Percentiles rank a stretch among this genome's conserved stretches.
These are phyloP conservation scores for Sclerotinia subarctica DNA, from an alignment of 2,329 filamentous ascomycete genomes.

Conservation along the genomic window DNA sequence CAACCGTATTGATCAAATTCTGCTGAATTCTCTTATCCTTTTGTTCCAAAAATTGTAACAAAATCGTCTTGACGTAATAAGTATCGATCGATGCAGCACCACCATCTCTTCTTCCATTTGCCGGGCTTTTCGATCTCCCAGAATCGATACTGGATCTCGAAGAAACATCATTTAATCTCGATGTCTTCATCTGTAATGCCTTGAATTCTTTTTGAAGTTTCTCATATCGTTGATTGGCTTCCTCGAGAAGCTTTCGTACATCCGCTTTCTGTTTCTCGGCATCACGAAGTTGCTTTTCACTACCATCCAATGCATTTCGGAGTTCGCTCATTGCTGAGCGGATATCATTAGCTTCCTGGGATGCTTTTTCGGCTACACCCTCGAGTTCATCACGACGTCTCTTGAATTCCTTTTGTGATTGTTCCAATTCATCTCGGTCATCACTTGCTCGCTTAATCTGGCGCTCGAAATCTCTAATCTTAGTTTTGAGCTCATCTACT, in stretches of 20 bases:
- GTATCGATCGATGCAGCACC: constrained; percentile 37
- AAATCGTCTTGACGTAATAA: constrained; percentile 71
- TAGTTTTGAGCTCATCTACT: constrained; percentile 78
- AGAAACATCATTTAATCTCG: constrained; percentile 35
- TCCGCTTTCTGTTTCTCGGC: constrained; percentile 79
- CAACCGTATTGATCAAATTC: constrained; percentile 68
- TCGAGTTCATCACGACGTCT: constrained; percentile 74
- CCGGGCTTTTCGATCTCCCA: constrained; percentile 34
- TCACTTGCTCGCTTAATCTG: constrained; percentile 66
- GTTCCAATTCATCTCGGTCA: constrained; percentile 76
- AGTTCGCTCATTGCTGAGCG: constrained; percentile 74
- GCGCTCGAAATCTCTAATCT: constrained; percentile 77
- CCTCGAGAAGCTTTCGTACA: constrained; percentile 71
- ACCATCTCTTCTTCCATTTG: constrained; percentile 25
- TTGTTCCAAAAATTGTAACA: constrained; percentile 78
- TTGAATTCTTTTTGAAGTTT: constrained; percentile 70
- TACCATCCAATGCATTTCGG: constrained; percentile 77
- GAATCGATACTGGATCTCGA: constrained; percentile 38
- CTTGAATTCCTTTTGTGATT: constrained; percentile 70
- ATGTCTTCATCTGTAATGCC: constrained; percentile 47
- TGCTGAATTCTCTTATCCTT: constrained; percentile 73
- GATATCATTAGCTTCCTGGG: constrained; percentile 72
- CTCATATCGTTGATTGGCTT: constrained; percentile 72
- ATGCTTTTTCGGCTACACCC: constrained; percentile 62
- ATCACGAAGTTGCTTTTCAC: constrained; percentile 79